Evolutionary conservation across 768 basidiomycete genomes (phyloP).

Genomic region (Serendipita sp.): DNA sequence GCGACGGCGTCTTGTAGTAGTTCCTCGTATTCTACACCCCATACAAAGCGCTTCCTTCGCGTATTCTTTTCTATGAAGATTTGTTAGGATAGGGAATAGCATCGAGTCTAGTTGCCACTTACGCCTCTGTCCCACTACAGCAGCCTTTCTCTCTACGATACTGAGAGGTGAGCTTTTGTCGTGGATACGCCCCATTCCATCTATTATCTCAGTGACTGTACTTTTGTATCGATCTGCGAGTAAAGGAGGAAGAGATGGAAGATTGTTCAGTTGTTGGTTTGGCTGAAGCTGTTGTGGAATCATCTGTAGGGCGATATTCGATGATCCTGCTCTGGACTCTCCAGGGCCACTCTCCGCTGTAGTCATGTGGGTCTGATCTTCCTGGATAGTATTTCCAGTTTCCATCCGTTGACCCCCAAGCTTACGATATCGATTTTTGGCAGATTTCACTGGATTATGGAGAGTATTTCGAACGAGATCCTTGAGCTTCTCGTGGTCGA

Average conservation of each 20-base stretch:
- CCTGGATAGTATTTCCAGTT: not conserved
- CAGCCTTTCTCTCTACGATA: not conserved
- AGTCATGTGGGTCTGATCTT: not conserved
- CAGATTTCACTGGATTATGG: not conserved
- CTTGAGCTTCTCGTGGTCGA: not conserved
- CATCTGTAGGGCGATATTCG: too few relatives aligned
- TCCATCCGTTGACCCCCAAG: not conserved
- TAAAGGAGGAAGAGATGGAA: not conserved
- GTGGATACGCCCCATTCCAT: not conserved
- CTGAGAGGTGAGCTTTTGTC: not conserved
- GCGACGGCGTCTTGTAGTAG: slow-evolving; percentile 70
- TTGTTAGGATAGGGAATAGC: not conserved
- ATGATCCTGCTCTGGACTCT: not conserved
- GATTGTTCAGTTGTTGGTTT: too few relatives aligned
- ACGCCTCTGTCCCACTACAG: not conserved
- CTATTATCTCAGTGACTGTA: not conserved
- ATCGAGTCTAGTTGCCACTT: not conserved
- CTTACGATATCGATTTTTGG: not conserved
- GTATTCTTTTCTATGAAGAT: slow-evolving; percentile 13
- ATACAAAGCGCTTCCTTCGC: slow-evolving; percentile 53
- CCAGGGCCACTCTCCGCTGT: not conserved
- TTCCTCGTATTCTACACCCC: slow-evolving; percentile 80
- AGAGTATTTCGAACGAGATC: not conserved
- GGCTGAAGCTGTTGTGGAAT: too few relatives aligned
- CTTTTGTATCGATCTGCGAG: not conserved